Percentiles rank a stretch among this genome's conserved stretches.
phyloP scores from a whole-genome alignment of 371 early-diverging fungal genomes.

The Blakeslea trispora region DNA sequence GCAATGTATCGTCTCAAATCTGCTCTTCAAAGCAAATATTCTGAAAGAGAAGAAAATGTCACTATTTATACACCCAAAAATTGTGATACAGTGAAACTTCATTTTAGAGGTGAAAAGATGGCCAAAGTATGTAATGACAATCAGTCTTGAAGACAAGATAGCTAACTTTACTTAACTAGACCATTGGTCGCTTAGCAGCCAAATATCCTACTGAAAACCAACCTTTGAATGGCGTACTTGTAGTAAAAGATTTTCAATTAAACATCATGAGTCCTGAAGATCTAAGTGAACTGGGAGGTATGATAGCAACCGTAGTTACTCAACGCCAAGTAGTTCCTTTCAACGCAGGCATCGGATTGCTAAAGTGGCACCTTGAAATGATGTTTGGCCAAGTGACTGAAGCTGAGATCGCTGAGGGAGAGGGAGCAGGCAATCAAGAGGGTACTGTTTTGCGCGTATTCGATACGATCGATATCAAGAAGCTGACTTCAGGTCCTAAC shows the following conservation, averaged over 20 bases:
- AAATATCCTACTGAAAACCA: conserved; percentile 65
- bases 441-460: conserved; percentile 65
- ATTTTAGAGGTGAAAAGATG: conserved; percentile 95
- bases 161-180: conserved; percentile 38
- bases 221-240: conserved; percentile 82
- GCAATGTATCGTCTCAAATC: conserved; percentile 97
- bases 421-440: conserved; percentile 26
- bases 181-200: conserved; percentile 83
- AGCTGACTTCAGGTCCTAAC: conserved; percentile 48
- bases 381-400: conserved; percentile 82
- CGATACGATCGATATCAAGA: conserved; percentile 75
- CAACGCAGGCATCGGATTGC: conserved; percentile 75
- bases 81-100: conserved; percentile 91
- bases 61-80: conserved; percentile 94
- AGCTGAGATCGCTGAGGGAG: conserved; percentile 25
- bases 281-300: conserved; percentile 77
- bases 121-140: conserved; percentile 63
- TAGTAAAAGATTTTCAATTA: conserved; percentile 88
- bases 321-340: conserved; percentile 83
- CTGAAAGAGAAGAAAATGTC: conserved; percentile 81
- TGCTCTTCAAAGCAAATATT: conserved; percentile 86
- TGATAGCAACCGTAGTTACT: conserved; percentile 73
- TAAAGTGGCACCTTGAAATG: conserved; percentile 87
- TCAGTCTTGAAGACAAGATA: not conserved
- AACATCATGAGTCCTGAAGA: conserved; percentile 82